Conservation (phyloP, 306 rosid genomes). For the Corylus avellana region DNA sequence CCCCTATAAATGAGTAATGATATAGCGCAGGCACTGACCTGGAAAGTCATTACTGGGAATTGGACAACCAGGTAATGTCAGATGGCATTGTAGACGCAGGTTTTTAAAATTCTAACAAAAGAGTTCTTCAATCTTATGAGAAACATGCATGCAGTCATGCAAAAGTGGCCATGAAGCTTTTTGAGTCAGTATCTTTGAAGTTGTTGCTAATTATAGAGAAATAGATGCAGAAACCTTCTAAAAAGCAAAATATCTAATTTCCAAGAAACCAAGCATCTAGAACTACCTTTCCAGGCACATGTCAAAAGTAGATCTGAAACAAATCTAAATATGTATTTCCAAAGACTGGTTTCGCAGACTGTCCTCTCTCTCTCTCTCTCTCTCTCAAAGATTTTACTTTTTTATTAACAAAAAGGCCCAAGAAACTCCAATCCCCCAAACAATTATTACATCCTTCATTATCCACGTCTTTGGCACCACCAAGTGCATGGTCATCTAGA, state of each 20-base stretch:
- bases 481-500: constrained; percentile 33
- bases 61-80: constrained; percentile 13
- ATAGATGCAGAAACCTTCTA: constrained; percentile 1
- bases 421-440: constrained; percentile 29
- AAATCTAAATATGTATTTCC: too few species aligned
- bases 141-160: constrained; percentile 4
- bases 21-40: constrained; percentile 16
- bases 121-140: constrained; percentile 3
- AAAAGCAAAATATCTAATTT: constrained; percentile 5
- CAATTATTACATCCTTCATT: constrained; percentile 20
- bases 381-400: constrained; percentile 17
- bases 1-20: neutral
- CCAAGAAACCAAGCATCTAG: constrained; percentile 8
- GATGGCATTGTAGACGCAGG: neutral
- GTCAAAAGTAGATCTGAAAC: constrained; percentile 7
- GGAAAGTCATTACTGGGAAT: constrained; percentile 18
- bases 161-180: constrained; percentile 23
- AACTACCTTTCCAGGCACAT: neutral
- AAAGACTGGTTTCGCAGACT: too few species aligned
- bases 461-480: constrained; percentile 29
- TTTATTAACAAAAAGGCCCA: constrained; percentile 17
- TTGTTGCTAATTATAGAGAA: neutral
- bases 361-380: constrained; percentile 23
- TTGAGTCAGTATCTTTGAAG: constrained; percentile 24
- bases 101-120: neutral